Conservation (phyloP, 495 filamentous ascomycete species). For the Lophium mytilinum region DNA sequence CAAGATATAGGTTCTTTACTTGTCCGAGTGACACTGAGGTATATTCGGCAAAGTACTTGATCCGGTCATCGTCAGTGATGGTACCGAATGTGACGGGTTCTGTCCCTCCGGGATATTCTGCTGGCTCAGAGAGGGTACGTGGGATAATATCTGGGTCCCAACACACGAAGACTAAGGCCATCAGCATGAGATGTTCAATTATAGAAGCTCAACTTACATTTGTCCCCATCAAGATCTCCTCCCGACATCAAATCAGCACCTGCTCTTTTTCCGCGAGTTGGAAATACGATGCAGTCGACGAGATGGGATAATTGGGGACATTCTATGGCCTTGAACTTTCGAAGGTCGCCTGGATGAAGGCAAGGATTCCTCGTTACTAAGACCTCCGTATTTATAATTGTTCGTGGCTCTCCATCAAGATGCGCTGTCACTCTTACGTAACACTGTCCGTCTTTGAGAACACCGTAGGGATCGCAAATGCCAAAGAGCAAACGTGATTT, state of each 20-base stretch:
- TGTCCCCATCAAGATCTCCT: slow-evolving; percentile 47
- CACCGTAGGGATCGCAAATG: slow-evolving; percentile 39
- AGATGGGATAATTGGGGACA: slow-evolving; percentile 38
- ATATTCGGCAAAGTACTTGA: slow-evolving; percentile 43
- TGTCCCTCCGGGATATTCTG: slow-evolving; percentile 40
- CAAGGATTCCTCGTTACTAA: slow-evolving; percentile 47
- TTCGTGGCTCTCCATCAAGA: slow-evolving; percentile 34
- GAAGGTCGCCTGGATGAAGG: slow-evolving; percentile 46
- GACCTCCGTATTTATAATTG: slow-evolving; percentile 37
- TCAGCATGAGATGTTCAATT: background rate
- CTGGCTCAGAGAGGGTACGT: slow-evolving; percentile 36
- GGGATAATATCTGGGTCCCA: slow-evolving; percentile 46
- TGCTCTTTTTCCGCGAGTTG: slow-evolving; percentile 39
- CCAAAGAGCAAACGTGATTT: slow-evolving; percentile 43
- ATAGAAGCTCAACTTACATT: slow-evolving; percentile 31
- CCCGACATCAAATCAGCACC: slow-evolving; percentile 48
- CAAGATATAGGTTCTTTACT: slow-evolving; percentile 45
- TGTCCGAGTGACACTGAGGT: slow-evolving; percentile 41
- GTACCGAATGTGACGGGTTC: slow-evolving; percentile 38
- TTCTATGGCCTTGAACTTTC: slow-evolving; percentile 42
- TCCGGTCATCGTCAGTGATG: slow-evolving; percentile 41
- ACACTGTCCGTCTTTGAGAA: slow-evolving; percentile 42
- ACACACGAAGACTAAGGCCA: slow-evolving; percentile 40
- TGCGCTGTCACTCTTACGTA: slow-evolving; percentile 39
- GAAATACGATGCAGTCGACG: slow-evolving; percentile 46